Evolutionary conservation across 176 grass and related monocot genomes (phyloP).

Genomic region (Elymus sibiricus): DNA sequence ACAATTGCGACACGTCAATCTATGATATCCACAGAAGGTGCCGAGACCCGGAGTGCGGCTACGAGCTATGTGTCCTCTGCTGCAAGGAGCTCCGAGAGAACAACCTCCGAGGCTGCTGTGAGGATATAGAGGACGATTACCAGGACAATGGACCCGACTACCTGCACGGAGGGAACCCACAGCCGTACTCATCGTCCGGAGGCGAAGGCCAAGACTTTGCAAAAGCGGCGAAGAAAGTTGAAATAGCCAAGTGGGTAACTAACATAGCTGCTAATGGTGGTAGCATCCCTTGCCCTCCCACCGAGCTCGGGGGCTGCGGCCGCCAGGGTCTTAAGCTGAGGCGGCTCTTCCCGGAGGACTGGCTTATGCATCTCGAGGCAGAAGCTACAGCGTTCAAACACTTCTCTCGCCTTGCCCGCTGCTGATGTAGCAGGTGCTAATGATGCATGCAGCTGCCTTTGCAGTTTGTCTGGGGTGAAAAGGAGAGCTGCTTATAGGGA

Average conservation of each 20-base stretch:
- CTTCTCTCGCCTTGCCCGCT: too few relatives aligned
- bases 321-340: conserved; percentile 30
- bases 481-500: conserved; percentile 26
- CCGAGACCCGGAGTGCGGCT: too few relatives aligned
- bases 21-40: too few relatives aligned
- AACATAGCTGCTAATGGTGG: too few relatives aligned
- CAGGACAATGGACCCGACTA: conserved; percentile 8
- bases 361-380: conserved; percentile 13
- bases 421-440: too few relatives aligned
- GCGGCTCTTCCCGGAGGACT: conserved; percentile 16
- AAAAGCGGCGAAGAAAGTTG: neutral
- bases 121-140: neutral
- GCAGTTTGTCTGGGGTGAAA: too few relatives aligned
- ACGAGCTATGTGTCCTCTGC: too few relatives aligned
- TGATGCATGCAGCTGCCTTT: too few relatives aligned
- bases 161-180: conserved; percentile 33
- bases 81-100: conserved; percentile 43
- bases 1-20: conserved; percentile 24
- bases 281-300: too few relatives aligned
- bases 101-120: neutral
- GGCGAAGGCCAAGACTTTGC: too few relatives aligned
- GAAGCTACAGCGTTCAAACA: neutral
- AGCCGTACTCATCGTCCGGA: too few relatives aligned
- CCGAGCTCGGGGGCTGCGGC: conserved; percentile 36
- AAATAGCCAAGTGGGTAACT: too few relatives aligned